Evolutionary conservation across 2,329 filamentous ascomycete genomes (phyloP), one percentile per base, ranked within the genome.

Genomic region (Aureobasidium sp.): DNA sequence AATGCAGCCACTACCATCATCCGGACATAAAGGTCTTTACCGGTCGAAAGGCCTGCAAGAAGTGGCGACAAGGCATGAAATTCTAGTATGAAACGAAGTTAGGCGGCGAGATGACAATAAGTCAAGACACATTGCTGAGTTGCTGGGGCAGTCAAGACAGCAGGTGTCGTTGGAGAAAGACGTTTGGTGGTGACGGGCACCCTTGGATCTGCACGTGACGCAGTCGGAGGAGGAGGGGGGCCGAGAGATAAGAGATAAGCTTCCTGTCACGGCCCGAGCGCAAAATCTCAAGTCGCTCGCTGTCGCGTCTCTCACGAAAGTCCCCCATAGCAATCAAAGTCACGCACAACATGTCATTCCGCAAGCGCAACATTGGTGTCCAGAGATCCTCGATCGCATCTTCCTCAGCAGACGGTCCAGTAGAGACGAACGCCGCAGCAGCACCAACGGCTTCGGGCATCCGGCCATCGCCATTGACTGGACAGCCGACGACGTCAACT

Each of bases 401-500:
- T n/a, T 11, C 43, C 2, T 59, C 67, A 51, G 51, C 65, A 27
- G 47, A 59, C 8, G 21, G 46, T 40, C 58, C 66, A 46, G 47
- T 65, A 23, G 47, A 59, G 25, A 31, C 49, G 43, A 19, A 35
- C 23, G 13, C 27, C 38, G 25, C 31, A 21, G 42, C 42, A 15
- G 21, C 42, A 43, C 43, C 50, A 29, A 51, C 37, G 13, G 69
- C 70, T 19, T 74, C 77, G 45, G 85, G 86, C 19, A 81, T 91
- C 23, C 85, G 93, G 53, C 90, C 93, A 17, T 99, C 94, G 13
- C 90, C 92, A 49, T 78, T 95, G 33, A 92, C 96, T 70, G 93
- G 93, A 60, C 86, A 91, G 50, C 81, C 85, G 38, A 95, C 90
- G 8, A 97, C 89, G 2, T 99, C 94, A 0, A 97, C 94, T 0